Conservation (phyloP, 768 basidiomycete species). For the Trametes villosa region DNA sequence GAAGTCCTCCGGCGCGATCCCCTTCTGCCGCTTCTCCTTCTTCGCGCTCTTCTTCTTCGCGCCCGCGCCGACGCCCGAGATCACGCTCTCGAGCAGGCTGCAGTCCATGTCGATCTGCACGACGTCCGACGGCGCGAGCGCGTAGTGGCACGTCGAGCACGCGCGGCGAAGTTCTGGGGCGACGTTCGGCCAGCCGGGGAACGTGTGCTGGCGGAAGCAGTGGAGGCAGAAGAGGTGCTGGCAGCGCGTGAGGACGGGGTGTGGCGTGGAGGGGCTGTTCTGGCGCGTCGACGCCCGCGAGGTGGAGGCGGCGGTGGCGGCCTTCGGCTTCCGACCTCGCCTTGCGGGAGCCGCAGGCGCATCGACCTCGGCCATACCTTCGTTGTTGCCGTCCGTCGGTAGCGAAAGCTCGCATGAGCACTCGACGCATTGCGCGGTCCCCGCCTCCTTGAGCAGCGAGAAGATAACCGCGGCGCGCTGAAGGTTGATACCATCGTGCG, state of each 20-base stretch:
- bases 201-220: slow-evolving; percentile 85
- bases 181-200: slow-evolving; percentile 79
- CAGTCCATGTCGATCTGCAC: slow-evolving; percentile 78
- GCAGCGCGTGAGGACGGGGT: slow-evolving; percentile 85
- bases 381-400: slow-evolving; percentile 45
- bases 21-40: slow-evolving; percentile 69
- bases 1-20: slow-evolving; percentile 54
- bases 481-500: slow-evolving; percentile 76
- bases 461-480: slow-evolving; percentile 83
- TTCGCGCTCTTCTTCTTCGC: slow-evolving; percentile 67
- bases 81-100: slow-evolving; percentile 38
- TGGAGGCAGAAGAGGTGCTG: slow-evolving; percentile 89
- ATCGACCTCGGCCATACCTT: slow-evolving; percentile 52
- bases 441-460: slow-evolving; percentile 82
- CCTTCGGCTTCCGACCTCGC: slow-evolving; percentile 57
- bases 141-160: slow-evolving; percentile 81
- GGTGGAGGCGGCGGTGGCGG: slow-evolving; percentile 20
- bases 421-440: slow-evolving; percentile 86
- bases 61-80: slow-evolving; percentile 16
- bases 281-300: slow-evolving; percentile 78
- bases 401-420: slow-evolving; percentile 75
- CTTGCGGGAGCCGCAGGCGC: slow-evolving; percentile 49
- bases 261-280: slow-evolving; percentile 66
- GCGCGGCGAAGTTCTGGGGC: slow-evolving; percentile 55
- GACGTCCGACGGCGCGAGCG: slow-evolving; percentile 71